Conservation (phyloP, 148 eudicot species). For the Arctostaphylos glauca region DNA sequence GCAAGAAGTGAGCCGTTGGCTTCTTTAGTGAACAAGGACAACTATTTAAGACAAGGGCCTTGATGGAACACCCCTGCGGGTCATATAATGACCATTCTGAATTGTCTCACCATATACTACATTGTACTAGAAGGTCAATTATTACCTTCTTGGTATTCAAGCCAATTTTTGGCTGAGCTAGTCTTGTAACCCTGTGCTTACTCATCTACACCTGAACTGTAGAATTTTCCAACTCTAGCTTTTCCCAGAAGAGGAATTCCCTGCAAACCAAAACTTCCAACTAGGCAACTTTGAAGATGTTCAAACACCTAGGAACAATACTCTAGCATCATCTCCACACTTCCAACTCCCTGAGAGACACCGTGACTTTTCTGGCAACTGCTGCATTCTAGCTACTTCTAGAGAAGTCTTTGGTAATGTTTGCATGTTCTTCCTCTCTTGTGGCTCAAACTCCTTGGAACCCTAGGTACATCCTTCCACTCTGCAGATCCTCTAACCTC, state of each 20-base stretch:
- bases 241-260: background rate
- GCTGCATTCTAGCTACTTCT: background rate
- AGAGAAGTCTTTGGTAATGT: background rate
- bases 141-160: background rate
- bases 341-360: background rate
- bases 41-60: too few species aligned
- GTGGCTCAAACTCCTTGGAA: slow-evolving; percentile 1
- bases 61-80: background rate
- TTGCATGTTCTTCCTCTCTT: background rate
- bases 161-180: background rate
- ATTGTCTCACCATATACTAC: background rate
- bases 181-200: background rate
- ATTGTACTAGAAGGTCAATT: background rate
- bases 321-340: background rate
- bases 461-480: background rate
- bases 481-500: background rate
- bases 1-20: too few species aligned
- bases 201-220: background rate
- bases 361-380: background rate
- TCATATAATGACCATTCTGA: background rate
- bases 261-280: background rate
- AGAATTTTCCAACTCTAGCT: background rate
- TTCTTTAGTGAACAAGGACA: too few species aligned
- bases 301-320: background rate
- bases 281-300: background rate